Evolutionary conservation across 306 rosid genomes (phyloP).

Genomic region (Casuarina glauca): DNA sequence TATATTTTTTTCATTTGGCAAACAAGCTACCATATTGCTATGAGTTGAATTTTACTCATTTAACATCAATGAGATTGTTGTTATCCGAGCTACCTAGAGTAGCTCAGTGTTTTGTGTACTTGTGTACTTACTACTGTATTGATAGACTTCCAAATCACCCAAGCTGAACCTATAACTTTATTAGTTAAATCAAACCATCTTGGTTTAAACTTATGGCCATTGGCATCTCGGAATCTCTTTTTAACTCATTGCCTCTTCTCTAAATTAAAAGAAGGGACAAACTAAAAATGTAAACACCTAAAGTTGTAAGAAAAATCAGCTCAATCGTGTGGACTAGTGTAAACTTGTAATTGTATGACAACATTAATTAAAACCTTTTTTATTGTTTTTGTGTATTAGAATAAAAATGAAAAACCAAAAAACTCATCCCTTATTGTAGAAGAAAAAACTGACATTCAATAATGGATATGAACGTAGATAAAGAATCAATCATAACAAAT

Average conservation of each 20-base stretch:
- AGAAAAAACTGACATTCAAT: neutral
- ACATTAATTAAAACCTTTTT: neutral
- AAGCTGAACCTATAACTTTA: constrained; percentile 77
- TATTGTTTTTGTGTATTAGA: neutral
- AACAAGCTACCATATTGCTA: constrained; percentile 74
- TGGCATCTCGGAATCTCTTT: constrained; percentile 66
- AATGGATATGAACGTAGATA: neutral
- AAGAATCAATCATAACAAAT: neutral
- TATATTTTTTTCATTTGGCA: constrained; percentile 33
- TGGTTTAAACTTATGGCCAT: constrained; percentile 54
- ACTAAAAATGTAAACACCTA: neutral
- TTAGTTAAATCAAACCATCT: constrained; percentile 84
- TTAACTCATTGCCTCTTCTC: constrained; percentile 93
- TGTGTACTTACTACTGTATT: constrained; percentile 72
- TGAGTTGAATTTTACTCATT: constrained; percentile 67
- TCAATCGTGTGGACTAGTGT: neutral
- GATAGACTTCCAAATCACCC: constrained; percentile 91
- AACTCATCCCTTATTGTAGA: neutral
- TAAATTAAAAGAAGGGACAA: neutral
- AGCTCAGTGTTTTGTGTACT: constrained; percentile 49
- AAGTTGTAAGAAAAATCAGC: neutral
- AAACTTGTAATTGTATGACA: neutral
- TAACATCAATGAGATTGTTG: constrained; percentile 37
- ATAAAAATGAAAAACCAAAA: neutral
- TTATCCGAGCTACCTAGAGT: constrained; percentile 47